Evolutionary conservation across 2,329 filamentous ascomycete species (phyloP).

Genomic region (Clarireedia sp.): DNA sequence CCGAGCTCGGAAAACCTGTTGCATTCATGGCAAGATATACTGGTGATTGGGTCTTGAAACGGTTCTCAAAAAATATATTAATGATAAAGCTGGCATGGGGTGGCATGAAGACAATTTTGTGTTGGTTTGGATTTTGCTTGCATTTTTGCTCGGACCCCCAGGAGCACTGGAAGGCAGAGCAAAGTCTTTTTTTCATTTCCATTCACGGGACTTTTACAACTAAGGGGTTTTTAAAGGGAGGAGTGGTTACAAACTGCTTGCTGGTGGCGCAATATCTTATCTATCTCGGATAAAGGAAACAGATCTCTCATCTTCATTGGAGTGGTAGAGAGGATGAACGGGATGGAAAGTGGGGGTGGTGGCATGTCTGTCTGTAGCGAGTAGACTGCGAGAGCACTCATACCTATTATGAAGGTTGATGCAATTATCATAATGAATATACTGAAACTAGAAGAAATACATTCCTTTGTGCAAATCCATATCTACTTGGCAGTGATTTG

Average conservation of each 20-base stretch:
- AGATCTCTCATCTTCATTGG: background rate
- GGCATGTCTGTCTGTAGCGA: conserved; percentile 8
- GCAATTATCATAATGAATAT: conserved; percentile 14
- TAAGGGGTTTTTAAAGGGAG: conserved; percentile 3
- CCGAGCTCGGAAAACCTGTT: conserved; percentile 11
- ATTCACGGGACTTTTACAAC: conserved; percentile 1
- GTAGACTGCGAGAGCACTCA: conserved; percentile 9
- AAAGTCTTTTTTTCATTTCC: conserved; percentile 11
- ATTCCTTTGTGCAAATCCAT: conserved; percentile 3
- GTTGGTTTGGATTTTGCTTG: conserved; percentile 10
- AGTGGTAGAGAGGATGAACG: background rate
- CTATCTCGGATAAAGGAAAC: background rate
- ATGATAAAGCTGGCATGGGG: conserved; percentile 10
- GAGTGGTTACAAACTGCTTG: conserved; percentile 7
- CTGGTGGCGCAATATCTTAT: conserved; percentile 5
- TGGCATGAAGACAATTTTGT: conserved; percentile 7
- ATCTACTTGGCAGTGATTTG: background rate
- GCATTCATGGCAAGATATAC: conserved; percentile 10
- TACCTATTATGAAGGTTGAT: conserved; percentile 6
- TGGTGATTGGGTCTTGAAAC: conserved; percentile 5
- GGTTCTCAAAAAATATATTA: conserved; percentile 8
- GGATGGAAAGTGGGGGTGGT: background rate
- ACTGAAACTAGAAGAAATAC: conserved; percentile 9
- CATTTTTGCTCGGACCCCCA: conserved; percentile 7
- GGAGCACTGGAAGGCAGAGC: conserved; percentile 8